Evolutionary conservation across 1,139 yeast genomes (phyloP).

Genomic region (Geotrichum klebahnii): DNA sequence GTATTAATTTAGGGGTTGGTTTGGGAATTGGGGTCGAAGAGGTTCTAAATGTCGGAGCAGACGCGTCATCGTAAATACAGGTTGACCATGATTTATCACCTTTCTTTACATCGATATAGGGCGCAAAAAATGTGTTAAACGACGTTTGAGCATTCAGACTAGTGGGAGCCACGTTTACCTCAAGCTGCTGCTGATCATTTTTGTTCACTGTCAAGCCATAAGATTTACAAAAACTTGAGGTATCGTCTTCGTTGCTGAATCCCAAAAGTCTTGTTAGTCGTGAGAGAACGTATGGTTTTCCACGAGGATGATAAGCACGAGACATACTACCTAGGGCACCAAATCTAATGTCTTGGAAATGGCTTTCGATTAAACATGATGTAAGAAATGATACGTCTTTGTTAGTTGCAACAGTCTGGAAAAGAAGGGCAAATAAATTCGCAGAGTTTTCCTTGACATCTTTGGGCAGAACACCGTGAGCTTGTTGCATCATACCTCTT

Average conservation of each 20-base stretch:
- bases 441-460: constrained; percentile 52
- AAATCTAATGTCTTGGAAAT: constrained; percentile 73
- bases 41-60: background rate
- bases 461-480: constrained; percentile 54
- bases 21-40: background rate
- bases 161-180: constrained; percentile 52
- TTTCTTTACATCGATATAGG: constrained; percentile 51
- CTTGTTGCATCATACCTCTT: constrained; percentile 60
- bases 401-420: constrained; percentile 49
- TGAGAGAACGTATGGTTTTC: constrained; percentile 57
- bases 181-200: constrained; percentile 48
- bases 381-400: constrained; percentile 62
- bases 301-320: constrained; percentile 63
- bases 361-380: constrained; percentile 74
- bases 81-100: constrained; percentile 31
- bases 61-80: constrained; percentile 44
- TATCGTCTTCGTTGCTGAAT: constrained; percentile 56
- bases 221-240: constrained; percentile 56
- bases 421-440: constrained; percentile 62
- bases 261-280: constrained; percentile 54
- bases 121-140: constrained; percentile 53
- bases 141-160: constrained; percentile 48
- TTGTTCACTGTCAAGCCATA: constrained; percentile 54
- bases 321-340: constrained; percentile 69
- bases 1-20: background rate